These are phyloP conservation scores for Deuterostichococcus epilithicus DNA, from an alignment of 139 green algal species.

Conservation along the genomic window DNA sequence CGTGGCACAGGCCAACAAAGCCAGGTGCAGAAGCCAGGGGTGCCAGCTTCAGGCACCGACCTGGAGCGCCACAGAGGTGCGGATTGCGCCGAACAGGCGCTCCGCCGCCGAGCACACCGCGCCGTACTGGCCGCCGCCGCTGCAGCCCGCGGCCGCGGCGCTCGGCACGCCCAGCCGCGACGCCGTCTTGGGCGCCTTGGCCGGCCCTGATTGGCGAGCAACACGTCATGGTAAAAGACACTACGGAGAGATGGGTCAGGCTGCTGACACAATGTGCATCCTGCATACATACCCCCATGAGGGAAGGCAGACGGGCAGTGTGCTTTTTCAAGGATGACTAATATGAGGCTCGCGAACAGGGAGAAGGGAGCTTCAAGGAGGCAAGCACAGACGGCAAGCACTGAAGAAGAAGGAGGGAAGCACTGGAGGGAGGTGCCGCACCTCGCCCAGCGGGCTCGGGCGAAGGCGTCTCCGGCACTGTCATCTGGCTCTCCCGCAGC, in stretches of 20 bases:
- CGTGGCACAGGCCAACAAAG: too few species aligned
- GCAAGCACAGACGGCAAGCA: too few species aligned
- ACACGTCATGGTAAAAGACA: background rate
- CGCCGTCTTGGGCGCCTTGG: conserved; percentile 35
- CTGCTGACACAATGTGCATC: too few species aligned
- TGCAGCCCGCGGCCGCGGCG: background rate
- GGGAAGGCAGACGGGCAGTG: too few species aligned
- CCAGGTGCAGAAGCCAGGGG: too few species aligned
- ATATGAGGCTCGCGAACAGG: too few species aligned
- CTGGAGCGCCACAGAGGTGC: background rate
- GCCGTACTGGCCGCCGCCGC: conserved; percentile 16
- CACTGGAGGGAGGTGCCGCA: too few species aligned
- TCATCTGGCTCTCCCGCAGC: conserved; percentile 53
- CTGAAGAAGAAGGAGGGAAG: too few species aligned
- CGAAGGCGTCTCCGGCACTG: conserved; percentile 79
- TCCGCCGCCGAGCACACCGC: conserved; percentile 39
- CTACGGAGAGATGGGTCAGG: too few species aligned
- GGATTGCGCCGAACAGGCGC: conserved; percentile 49
- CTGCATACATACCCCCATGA: too few species aligned
- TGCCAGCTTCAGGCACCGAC: too few species aligned
- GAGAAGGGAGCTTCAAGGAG: too few species aligned
- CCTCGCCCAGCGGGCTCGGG: conserved; percentile 32
- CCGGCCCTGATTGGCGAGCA: background rate
- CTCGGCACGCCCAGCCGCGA: background rate
- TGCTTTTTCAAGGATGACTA: conserved; percentile 14